Base-by-base conservation (phyloP, 805 yeast genomes). In the Ogataea zsoltii region DNA sequence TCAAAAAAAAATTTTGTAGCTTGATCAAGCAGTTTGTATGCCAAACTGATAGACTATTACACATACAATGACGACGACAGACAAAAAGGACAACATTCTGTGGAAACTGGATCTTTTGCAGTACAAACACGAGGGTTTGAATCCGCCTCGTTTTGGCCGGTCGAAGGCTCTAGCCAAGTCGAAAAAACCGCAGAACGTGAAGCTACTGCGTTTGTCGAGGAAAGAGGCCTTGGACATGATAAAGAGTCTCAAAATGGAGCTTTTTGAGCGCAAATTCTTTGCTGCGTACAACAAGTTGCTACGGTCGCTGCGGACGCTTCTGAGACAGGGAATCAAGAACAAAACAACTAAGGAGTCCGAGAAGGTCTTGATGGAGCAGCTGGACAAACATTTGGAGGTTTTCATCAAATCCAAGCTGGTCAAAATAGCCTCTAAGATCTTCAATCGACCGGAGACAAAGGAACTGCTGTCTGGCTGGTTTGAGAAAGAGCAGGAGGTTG, bases 71-170 rank as follows among this genome's bases (percentile, higher is more conserved):
- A 21, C 25, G 25, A 21, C 25, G 7, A 9, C 25, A 21, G 25
- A 21, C 25, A 40, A 25, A 44, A 69, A 68, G 52, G 72, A 71
- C 42, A 75, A 72, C 48, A 61, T 63, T 29, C 50, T 73, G 35
- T 79, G 83, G 79, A 75, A 74, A 53, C 63, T 82, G 36, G 88
- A 82, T 55, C 60, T 80, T 19, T 62, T 82, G 30, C 85, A 82
- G 53, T 68, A 71, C 31, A 74, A 75, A 55, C 79, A 68, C 62
- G 58, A 70, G 25, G 57, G 66, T 5, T 54, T 66, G 19, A 56
- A 63, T 15, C 76, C 80, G 1, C 76, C 83, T 1, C 65, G 86
- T 46, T 79, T 69, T 56, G 66, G 72, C 1, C 70, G 71, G 38
- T 80, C 85, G 2, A 74, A 67, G 50, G 70, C 66, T 52, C 62